Conservation (phyloP, 2,329 filamentous ascomycete genomes). For the Piedraia hortae region DNA sequence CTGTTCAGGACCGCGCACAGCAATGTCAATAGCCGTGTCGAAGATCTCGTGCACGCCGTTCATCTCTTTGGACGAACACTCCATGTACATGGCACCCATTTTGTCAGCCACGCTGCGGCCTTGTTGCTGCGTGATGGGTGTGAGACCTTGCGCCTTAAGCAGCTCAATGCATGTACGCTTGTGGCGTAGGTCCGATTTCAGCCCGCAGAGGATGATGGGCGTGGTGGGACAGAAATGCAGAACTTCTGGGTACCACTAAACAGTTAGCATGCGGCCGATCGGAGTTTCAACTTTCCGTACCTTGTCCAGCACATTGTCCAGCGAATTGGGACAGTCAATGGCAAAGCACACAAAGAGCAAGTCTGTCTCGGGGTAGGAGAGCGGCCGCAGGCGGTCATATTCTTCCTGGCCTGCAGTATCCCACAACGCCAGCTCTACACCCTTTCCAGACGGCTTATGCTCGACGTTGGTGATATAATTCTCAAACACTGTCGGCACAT, state of each 20-base stretch:
- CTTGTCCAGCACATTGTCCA: slow-evolving; percentile 98
- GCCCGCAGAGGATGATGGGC: slow-evolving; percentile 75
- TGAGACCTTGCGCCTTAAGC: slow-evolving; percentile 90
- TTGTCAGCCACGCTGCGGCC: slow-evolving; percentile 66
- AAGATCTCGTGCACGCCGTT: slow-evolving; percentile 90
- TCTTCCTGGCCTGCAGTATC: slow-evolving; percentile 97
- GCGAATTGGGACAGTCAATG: slow-evolving; percentile 90
- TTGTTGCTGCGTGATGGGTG: slow-evolving; percentile 77
- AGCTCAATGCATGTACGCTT: slow-evolving; percentile 96
- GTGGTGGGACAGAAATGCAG: slow-evolving; percentile 97
- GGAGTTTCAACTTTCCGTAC: slow-evolving; percentile 25
- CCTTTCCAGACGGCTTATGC: slow-evolving; percentile 69
- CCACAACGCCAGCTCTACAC: slow-evolving; percentile 88
- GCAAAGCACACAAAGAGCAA: slow-evolving; percentile 97
- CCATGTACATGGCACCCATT: slow-evolving; percentile 90
- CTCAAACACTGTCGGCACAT: slow-evolving; percentile 95
- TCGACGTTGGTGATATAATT: slow-evolving; percentile 98
- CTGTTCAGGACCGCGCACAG: slow-evolving; percentile 42
- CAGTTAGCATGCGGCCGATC: slow-evolving; percentile 1
- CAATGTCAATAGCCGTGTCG: slow-evolving; percentile 66
- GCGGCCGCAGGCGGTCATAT: slow-evolving; percentile 80
- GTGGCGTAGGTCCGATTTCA: slow-evolving; percentile 87
- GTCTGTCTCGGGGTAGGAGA: slow-evolving; percentile 95
- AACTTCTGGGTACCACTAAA: slow-evolving; percentile 93
- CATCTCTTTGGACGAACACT: slow-evolving; percentile 97